These are phyloP conservation scores for Speleostelium caveatum DNA, from an alignment of 78 protist genomes.

Conservation along the genomic window DNA sequence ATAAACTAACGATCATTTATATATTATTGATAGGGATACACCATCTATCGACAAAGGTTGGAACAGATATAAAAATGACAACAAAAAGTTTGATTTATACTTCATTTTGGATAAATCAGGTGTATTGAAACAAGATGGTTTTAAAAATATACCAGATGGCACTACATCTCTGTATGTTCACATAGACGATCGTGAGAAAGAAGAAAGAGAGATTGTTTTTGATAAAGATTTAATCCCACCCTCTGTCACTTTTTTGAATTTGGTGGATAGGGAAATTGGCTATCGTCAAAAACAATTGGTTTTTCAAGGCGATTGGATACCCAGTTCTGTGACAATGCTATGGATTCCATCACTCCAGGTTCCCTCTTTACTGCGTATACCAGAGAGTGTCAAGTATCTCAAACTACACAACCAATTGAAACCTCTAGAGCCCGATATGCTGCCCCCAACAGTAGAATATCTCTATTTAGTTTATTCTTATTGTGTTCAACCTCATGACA, in stretches of 20 bases:
- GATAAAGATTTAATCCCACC: neutral
- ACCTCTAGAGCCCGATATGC: neutral
- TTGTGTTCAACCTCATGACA: neutral
- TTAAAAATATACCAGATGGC: neutral
- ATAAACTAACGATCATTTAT: neutral
- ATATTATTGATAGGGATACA: neutral
- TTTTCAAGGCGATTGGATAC: neutral
- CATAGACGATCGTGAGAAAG: neutral
- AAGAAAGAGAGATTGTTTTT: neutral
- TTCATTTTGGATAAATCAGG: neutral
- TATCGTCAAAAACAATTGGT: neutral
- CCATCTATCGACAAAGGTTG: neutral
- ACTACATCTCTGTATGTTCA: neutral
- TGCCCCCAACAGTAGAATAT: neutral
- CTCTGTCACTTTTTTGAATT: neutral
- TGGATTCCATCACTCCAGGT: neutral
- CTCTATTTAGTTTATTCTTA: neutral
- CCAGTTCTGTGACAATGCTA: neutral
- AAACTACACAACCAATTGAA: neutral
- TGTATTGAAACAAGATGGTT: neutral
- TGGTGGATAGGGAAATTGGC: neutral
- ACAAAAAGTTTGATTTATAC: neutral
- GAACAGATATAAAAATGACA: neutral
- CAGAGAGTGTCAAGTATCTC: neutral
- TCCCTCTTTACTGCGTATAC: neutral